These are phyloP conservation scores for Botrytis fabae DNA, from an alignment of 2,329 filamentous ascomycete species.

Conservation along the genomic window DNA sequence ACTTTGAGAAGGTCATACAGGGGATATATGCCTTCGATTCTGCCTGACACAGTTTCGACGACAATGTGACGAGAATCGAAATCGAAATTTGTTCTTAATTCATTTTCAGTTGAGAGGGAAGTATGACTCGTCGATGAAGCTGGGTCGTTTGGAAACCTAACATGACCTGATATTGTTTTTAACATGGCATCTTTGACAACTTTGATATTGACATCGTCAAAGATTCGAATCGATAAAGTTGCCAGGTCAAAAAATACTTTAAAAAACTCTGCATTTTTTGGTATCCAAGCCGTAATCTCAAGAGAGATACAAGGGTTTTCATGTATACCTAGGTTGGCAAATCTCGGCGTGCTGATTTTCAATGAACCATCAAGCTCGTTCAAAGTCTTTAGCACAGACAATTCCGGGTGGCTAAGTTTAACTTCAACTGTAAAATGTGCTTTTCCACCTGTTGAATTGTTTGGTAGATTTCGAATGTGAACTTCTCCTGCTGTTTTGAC, in stretches of 20 bases:
- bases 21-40: constrained; percentile 37
- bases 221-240: constrained; percentile 30
- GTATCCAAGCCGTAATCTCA: constrained; percentile 39
- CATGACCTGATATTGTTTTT: constrained; percentile 30
- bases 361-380: constrained; percentile 30
- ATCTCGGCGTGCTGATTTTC: constrained; percentile 35
- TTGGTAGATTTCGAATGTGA: constrained; percentile 31
- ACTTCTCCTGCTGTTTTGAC: constrained; percentile 36
- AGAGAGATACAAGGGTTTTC: constrained; percentile 36
- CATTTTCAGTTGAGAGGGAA: constrained; percentile 21
- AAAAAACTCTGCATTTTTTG: constrained; percentile 34
- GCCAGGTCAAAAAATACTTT: constrained; percentile 31
- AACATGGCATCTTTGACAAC: constrained; percentile 31
- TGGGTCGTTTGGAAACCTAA: constrained; percentile 31
- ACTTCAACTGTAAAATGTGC: constrained; percentile 35
- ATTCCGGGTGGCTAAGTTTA: constrained; percentile 32
- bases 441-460: constrained; percentile 28
- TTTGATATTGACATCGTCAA: constrained; percentile 35
- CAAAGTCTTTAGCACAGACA: constrained; percentile 31
- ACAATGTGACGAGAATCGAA: constrained; percentile 33
- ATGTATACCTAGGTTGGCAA: constrained; percentile 23
- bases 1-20: constrained; percentile 36
- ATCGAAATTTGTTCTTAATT: background rate
- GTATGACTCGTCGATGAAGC: background rate
- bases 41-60: constrained; percentile 36